A percentile compares a stretch with the other conserved stretches of the same genome.
These are phyloP conservation scores for Dissophora ornata DNA, from an alignment of 192 early-diverging fungal genomes.

Conservation along the genomic window DNA sequence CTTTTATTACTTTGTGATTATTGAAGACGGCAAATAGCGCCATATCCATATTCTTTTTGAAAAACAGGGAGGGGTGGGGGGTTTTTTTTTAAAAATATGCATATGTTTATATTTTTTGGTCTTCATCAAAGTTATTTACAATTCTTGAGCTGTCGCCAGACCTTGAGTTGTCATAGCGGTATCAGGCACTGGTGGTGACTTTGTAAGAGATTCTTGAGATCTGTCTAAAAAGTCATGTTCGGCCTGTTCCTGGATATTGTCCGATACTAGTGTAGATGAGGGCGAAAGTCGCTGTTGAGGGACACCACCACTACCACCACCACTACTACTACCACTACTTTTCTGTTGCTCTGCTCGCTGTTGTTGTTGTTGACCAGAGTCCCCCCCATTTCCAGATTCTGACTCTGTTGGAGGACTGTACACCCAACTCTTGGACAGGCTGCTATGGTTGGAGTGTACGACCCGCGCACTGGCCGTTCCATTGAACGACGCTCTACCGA, in stretches of 20 bases:
- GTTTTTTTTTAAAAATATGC: no score
- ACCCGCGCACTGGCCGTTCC: conserved; percentile 31
- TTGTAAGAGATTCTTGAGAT: conserved; percentile 1
- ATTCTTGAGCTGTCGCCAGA: no score
- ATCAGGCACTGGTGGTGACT: not conserved
- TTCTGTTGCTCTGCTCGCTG: conserved; percentile 8
- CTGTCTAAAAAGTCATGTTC: conserved; percentile 2
- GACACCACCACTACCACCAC: no score
- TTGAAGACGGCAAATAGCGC: no score
- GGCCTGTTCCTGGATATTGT: conserved; percentile 24
- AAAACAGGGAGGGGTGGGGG: no score
- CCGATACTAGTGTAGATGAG: conserved; percentile 40
- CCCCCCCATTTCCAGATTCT: not conserved
- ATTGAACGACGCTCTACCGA: conserved; percentile 25
- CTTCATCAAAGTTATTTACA: no score
- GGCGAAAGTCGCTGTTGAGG: conserved; percentile 22
- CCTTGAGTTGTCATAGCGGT: no score
- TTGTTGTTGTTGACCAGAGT: conserved; percentile 1
- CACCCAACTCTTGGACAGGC: conserved; percentile 45
- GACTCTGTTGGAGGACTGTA: not conserved
- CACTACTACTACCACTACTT: no score
- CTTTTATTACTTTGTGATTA: no score
- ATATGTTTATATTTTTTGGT: no score
- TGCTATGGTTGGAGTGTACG: conserved; percentile 25
- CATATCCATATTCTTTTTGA: no score